A percentile compares a stretch with the other conserved stretches of the same genome.
These are phyloP conservation scores for Kewa caespitosa DNA, from an alignment of 179 eudicot genomes.

Conservation along the genomic window DNA sequence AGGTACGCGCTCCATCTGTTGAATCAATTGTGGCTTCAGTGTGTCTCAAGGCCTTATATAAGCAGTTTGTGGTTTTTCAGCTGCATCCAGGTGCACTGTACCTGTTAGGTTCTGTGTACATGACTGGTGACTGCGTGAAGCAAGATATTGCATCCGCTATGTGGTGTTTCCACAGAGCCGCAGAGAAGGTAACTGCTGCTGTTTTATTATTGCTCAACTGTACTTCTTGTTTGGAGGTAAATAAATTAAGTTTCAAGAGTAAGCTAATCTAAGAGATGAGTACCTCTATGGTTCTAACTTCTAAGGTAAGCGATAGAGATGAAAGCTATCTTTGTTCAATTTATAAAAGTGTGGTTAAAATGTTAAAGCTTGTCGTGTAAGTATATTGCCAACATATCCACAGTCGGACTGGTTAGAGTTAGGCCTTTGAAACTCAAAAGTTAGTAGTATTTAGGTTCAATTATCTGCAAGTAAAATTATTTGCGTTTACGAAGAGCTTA, in stretches of 20 bases:
- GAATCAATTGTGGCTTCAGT: background rate
- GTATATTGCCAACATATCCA: background rate
- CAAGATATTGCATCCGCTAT: constrained; percentile 77
- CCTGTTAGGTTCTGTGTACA: constrained; percentile 84
- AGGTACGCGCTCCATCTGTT: constrained; percentile 41
- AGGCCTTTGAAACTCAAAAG: background rate
- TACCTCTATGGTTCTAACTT: background rate
- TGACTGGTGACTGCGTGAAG: constrained; percentile 89
- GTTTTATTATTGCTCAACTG: background rate
- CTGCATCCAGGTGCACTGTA: constrained; percentile 93
- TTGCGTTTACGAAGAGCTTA: background rate
- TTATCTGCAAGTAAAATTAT: background rate
- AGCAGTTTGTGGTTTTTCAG: constrained; percentile 38
- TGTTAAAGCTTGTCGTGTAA: background rate
- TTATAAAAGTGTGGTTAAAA: background rate
- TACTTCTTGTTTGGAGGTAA: background rate
- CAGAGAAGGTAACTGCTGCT: constrained; percentile 63
- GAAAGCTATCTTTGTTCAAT: background rate
- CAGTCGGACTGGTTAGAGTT: background rate
- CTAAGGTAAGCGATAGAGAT: too few relatives aligned
- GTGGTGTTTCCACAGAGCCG: constrained; percentile 95
- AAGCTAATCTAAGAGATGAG: background rate
- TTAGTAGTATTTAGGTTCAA: background rate
- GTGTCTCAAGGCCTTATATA: constrained; percentile 10
- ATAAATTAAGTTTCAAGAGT: background rate